Conservation (phyloP, 257 asterid species). For the Solanum etuberosum region DNA sequence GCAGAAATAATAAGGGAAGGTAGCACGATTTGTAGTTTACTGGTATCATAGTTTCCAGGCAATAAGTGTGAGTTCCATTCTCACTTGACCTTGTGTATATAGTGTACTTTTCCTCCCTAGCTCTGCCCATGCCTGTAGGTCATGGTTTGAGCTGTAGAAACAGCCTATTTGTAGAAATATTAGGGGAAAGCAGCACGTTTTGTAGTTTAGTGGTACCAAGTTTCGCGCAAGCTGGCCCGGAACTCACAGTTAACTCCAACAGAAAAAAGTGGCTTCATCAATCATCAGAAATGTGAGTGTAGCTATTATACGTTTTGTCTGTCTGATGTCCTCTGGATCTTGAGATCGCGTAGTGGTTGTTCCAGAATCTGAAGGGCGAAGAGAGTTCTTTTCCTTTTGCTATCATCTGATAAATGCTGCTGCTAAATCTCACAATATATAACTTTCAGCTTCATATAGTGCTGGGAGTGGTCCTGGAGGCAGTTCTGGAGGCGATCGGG, state of each 20-base stretch:
- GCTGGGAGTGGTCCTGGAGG: conserved; percentile 38
- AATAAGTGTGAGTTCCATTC: neutral
- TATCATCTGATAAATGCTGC: neutral
- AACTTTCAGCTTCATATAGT: conserved; percentile 54
- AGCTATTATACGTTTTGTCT: neutral
- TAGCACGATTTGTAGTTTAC: neutral
- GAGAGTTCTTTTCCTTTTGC: neutral
- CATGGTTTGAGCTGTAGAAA: neutral
- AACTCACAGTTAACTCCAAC: neutral
- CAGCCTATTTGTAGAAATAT: neutral
- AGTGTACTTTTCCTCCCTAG: neutral
- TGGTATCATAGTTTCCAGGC: neutral
- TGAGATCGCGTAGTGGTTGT: neutral
- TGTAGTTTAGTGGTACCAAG: neutral
- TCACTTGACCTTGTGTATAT: neutral
- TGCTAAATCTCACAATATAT: neutral
- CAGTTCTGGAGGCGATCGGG: conserved; percentile 49
- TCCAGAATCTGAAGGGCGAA: neutral
- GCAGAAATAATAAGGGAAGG: neutral
- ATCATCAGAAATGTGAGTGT: neutral
- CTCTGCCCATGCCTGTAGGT: neutral
- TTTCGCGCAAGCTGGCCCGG: neutral
- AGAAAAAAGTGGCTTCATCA: neutral
- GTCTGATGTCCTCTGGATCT: neutral
- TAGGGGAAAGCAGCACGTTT: neutral